phyloP scores from a whole-genome alignment of 768 basidiomycete species.

The Imleria badia region DNA sequence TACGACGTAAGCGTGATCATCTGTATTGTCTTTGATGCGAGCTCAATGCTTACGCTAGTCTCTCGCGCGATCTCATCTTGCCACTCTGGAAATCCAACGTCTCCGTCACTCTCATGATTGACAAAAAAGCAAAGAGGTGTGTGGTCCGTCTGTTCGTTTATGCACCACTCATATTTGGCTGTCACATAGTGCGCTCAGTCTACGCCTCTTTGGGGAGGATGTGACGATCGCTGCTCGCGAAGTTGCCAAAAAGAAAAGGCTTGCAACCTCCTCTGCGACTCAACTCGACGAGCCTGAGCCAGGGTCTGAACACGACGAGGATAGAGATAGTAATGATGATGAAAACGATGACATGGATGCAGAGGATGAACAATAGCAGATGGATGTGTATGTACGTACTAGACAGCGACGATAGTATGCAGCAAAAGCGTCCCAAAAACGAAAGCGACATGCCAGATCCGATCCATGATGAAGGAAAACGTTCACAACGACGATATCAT shows the following conservation, averaged over 20 bases:
- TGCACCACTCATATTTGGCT: background rate
- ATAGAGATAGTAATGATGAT: background rate
- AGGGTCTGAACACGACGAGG: slow-evolving; percentile 2
- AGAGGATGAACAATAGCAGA: slow-evolving; percentile 12
- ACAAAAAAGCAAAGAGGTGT: slow-evolving; percentile 95
- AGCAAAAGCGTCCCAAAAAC: background rate
- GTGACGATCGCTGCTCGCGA: slow-evolving; percentile 55
- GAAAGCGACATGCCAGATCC: background rate
- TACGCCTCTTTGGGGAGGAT: slow-evolving; percentile 82
- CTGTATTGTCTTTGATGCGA: background rate
- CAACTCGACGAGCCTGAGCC: background rate
- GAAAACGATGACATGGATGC: slow-evolving; percentile 11
- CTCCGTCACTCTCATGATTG: slow-evolving; percentile 88
- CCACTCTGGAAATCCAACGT: slow-evolving; percentile 94
- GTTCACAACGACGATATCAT: slow-evolving; percentile 46
- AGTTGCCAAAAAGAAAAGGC: slow-evolving; percentile 27
- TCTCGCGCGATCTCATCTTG: slow-evolving; percentile 80
- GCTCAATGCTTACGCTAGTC: slow-evolving; percentile 36
- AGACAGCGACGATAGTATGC: slow-evolving; percentile 8
- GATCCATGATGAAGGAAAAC: background rate
- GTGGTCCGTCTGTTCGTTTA: slow-evolving; percentile 7
- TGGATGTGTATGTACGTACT: slow-evolving; percentile 12
- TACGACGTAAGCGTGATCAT: slow-evolving; percentile 51
- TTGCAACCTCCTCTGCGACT: background rate
- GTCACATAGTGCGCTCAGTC: slow-evolving; percentile 69